A percentile compares a stretch with the other conserved stretches of the same genome.
Conservation (phyloP, 2,329 filamentous ascomycete species). For the Thyridium curvatum region DNA sequence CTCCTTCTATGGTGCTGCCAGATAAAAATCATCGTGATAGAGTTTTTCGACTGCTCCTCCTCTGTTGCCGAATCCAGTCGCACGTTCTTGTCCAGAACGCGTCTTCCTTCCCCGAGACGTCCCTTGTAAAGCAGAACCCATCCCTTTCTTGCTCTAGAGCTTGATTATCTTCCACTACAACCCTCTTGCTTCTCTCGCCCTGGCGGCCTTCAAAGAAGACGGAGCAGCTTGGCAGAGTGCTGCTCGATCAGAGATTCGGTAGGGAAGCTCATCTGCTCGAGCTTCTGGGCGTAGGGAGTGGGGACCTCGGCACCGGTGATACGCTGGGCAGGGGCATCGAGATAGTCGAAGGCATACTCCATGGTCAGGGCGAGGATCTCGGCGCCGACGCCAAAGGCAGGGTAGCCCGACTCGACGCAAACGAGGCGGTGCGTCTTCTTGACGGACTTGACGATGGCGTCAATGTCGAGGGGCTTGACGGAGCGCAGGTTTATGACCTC, state of each 20-base stretch:
- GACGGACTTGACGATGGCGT: conserved; percentile 91
- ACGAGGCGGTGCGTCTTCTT: conserved; percentile 97
- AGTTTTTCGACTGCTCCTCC: too few species aligned
- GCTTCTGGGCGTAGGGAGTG: conserved; percentile 86
- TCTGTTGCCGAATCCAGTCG: too few species aligned
- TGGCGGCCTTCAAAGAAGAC: conserved; percentile 45
- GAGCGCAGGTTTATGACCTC: conserved; percentile 98
- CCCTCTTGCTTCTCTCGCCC: too few species aligned
- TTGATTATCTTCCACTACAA: background rate
- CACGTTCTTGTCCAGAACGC: too few species aligned
- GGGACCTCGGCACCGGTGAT: conserved; percentile 96
- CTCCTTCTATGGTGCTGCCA: background rate
- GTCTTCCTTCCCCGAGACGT: too few species aligned
- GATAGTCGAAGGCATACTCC: conserved; percentile 98
- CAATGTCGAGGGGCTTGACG: conserved; percentile 92
- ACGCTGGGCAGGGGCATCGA: conserved; percentile 87
- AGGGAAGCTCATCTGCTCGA: conserved; percentile 95
- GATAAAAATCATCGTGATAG: too few species aligned
- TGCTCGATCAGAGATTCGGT: conserved; percentile 81
- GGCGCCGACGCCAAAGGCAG: conserved; percentile 84
- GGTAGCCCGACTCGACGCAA: conserved; percentile 92
- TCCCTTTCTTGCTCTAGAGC: too few species aligned
- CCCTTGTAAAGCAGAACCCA: too few species aligned
- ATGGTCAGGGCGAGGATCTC: conserved; percentile 92
- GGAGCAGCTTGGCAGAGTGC: conserved; percentile 84